Percentiles rank a stretch among this genome's conserved stretches.
Evolutionary conservation across 78 protist genomes (phyloP).

Genomic region (Blattamonas nauphoetae): DNA sequence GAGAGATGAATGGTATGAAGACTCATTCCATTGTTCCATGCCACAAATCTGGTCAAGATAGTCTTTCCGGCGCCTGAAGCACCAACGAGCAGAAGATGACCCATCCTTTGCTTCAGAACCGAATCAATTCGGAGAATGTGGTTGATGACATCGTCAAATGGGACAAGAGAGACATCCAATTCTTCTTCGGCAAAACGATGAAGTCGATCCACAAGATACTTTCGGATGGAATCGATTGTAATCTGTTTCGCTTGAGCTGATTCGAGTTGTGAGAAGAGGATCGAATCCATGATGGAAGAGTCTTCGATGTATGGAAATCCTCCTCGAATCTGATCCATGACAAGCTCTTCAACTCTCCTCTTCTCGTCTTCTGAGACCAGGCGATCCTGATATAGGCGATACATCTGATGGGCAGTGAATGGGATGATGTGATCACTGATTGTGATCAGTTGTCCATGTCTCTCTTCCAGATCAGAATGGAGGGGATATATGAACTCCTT

Average conservation of each 20-base stretch:
- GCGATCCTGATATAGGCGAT: constrained; percentile 59
- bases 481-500: constrained; percentile 25
- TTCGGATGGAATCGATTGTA: constrained; percentile 60
- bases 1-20: constrained; percentile 55
- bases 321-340: constrained; percentile 40
- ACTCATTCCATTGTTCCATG: constrained; percentile 69
- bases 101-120: constrained; percentile 56
- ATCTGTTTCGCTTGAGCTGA: constrained; percentile 57
- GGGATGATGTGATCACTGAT: background rate
- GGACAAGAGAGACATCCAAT: constrained; percentile 73
- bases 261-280: constrained; percentile 79
- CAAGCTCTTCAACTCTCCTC: constrained; percentile 62
- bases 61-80: constrained; percentile 86
- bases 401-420: background rate
- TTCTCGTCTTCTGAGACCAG: constrained; percentile 66
- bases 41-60: constrained; percentile 69
- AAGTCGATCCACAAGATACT: constrained; percentile 60
- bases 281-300: constrained; percentile 63
- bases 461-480: too few species aligned
- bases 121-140: constrained; percentile 84
- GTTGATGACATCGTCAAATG: constrained; percentile 85
- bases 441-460: background rate
- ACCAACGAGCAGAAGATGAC: constrained; percentile 82
- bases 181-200: constrained; percentile 81
- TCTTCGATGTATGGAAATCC: background rate